phyloP scores from a whole-genome alignment of 2,329 filamentous ascomycete genomes.

The Epichloe hybrida region DNA sequence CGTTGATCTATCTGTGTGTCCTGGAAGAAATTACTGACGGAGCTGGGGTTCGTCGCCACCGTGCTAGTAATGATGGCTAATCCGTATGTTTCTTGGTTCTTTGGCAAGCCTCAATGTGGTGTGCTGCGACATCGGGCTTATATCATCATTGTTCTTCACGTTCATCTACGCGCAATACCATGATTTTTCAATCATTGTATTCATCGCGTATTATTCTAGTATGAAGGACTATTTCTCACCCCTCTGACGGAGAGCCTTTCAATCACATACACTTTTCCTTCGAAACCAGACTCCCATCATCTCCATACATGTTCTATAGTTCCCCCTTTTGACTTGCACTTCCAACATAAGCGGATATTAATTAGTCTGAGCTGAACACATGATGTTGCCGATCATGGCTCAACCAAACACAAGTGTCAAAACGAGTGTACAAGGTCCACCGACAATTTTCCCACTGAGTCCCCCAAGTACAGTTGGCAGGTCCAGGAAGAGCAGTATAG shows the following conservation, averaged over 20 bases:
- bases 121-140: neutral
- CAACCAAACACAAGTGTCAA: neutral
- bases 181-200: too few species aligned
- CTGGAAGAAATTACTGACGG: neutral
- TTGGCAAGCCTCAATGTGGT: neutral
- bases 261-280: too few species aligned
- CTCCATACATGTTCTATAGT: neutral
- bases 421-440: neutral
- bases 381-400: neutral
- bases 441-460: slow-evolving; percentile 21
- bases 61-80: neutral
- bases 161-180: neutral
- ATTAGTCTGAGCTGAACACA: neutral
- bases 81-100: neutral
- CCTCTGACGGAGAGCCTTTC: too few species aligned
- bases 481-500: slow-evolving; percentile 22
- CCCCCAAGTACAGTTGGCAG: slow-evolving; percentile 27
- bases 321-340: neutral
- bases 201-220: neutral
- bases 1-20: neutral
- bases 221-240: neutral
- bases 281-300: too few species aligned
- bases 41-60: neutral
- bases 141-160: neutral
- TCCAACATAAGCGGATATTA: neutral